Conservation (phyloP, 345 rosid species). For the Tarenaya hassleriana region DNA sequence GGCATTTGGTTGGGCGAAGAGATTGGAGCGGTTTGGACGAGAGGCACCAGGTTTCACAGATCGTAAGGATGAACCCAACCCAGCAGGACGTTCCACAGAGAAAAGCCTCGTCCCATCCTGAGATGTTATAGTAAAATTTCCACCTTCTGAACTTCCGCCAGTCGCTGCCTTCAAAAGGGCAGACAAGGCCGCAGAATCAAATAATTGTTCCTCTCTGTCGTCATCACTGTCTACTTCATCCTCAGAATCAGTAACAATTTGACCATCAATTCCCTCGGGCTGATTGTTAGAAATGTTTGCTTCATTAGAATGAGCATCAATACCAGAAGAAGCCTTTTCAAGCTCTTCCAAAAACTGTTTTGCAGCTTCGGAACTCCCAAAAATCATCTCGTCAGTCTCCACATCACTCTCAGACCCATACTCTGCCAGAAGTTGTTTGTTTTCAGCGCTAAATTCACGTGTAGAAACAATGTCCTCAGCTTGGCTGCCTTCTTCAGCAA, state of each 20-base stretch:
- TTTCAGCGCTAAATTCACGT: conserved; percentile 28
- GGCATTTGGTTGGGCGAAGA: conserved; percentile 42
- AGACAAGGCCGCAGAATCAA: conserved; percentile 84
- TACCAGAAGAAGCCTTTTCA: conserved; percentile 51
- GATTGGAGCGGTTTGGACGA: conserved; percentile 47
- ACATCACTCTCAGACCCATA: conserved; percentile 48
- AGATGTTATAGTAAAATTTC: conserved; percentile 58
- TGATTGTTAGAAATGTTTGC: conserved; percentile 46
- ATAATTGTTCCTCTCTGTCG: conserved; percentile 66
- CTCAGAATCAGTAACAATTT: conserved; percentile 80
- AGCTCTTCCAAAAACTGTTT: conserved; percentile 73
- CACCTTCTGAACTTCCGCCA: conserved; percentile 55
- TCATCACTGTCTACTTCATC: conserved; percentile 92
- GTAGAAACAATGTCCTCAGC: conserved; percentile 19
- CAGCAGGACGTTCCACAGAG: conserved; percentile 89
- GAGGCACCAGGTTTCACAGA: conserved; percentile 63
- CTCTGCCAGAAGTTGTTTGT: conserved; percentile 36
- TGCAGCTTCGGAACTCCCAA: conserved; percentile 80
- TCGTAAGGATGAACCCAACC: conserved; percentile 77
- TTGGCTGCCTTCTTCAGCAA: conserved; percentile 30
- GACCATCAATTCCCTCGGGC: conserved; percentile 64
- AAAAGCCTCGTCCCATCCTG: conserved; percentile 87
- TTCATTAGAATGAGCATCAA: conserved; percentile 45
- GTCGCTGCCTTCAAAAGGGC: conserved; percentile 92
- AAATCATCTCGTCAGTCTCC: conserved; percentile 56